A percentile compares a stretch with the other conserved stretches of the same genome.
Conservation (phyloP, 805 yeast genomes). For the Metschnikowia gruessii region DNA sequence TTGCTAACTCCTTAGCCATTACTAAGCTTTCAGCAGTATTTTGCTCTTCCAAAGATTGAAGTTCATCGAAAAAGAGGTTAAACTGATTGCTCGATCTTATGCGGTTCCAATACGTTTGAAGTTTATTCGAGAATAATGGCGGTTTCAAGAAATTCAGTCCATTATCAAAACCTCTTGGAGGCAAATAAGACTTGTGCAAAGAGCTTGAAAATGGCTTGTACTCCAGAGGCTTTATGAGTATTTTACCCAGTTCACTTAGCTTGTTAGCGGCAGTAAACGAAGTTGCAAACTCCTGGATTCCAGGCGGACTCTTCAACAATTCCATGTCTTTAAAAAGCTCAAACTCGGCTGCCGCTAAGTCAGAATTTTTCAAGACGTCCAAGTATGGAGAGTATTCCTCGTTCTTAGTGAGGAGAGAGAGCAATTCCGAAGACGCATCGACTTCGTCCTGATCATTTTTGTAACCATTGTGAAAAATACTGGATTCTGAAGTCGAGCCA, state of each 20-base stretch:
- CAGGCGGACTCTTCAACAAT: conserved; percentile 39
- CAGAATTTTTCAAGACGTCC: conserved; percentile 31
- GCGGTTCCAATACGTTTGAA: conserved; percentile 41
- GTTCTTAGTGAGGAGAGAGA: conserved; percentile 21
- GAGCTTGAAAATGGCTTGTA: conserved; percentile 29
- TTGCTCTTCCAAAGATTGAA: conserved; percentile 24
- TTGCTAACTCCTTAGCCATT: conserved; percentile 32
- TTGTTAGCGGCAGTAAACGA: conserved; percentile 37
- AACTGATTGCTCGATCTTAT: conserved; percentile 33
- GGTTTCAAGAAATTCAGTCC: conserved; percentile 23
- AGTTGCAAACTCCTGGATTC: conserved; percentile 41
- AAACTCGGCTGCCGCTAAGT: conserved; percentile 30
- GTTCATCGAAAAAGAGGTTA: conserved; percentile 32
- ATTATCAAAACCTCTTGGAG: conserved; percentile 13
- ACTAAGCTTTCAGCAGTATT: conserved; percentile 23
- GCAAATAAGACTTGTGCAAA: conserved; percentile 36
- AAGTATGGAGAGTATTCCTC: conserved; percentile 21
- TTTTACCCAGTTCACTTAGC: conserved; percentile 21
- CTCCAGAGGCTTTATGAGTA: conserved; percentile 21
- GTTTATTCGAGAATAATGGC: conserved; percentile 35
- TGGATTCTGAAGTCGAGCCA: conserved; percentile 1
- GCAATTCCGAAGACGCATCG: conserved; percentile 19
- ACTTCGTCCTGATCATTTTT: conserved; percentile 11
- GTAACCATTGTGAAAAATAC: not conserved
- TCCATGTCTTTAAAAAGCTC: conserved; percentile 35